A percentile compares a stretch with the other conserved stretches of the same genome.
Conservation (phyloP, 140 eudicot genomes). For the Eryngium alpinum region DNA sequence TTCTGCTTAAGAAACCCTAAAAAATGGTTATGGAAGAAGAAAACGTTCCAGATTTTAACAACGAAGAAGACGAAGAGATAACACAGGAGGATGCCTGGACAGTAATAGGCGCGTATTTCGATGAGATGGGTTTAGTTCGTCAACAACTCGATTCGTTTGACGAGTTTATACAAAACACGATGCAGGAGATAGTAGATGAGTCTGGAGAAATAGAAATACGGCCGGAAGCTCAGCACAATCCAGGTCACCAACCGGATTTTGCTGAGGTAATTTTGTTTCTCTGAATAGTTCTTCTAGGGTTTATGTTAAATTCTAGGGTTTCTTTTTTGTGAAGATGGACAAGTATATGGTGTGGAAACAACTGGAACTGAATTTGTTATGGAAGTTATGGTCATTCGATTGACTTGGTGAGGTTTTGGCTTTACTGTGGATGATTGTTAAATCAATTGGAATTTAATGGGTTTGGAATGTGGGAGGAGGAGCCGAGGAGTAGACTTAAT, state of each 20-base stretch:
- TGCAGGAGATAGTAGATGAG: constrained; percentile 95
- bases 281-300: not conserved
- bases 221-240: constrained; percentile 94
- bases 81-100: constrained; percentile 99
- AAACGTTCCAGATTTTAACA: constrained; percentile 32
- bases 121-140: constrained; percentile 84
- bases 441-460: too few relatives aligned
- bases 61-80: constrained; percentile 66
- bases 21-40: constrained; percentile 58
- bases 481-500: too few relatives aligned
- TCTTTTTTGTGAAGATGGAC: not conserved
- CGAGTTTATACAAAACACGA: constrained; percentile 89
- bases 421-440: too few relatives aligned
- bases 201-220: constrained; percentile 91
- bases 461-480: too few relatives aligned
- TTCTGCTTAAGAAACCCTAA: too few relatives aligned
- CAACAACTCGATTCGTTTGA: constrained; percentile 92
- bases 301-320: not conserved
- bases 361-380: too few relatives aligned
- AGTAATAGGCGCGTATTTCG: constrained; percentile 80
- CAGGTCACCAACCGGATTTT: constrained; percentile 80
- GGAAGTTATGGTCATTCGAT: not conserved
- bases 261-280: constrained; percentile 55
- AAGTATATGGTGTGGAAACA: too few relatives aligned
- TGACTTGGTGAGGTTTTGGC: not conserved